A percentile compares a stretch with the other conserved stretches of the same genome.
Conservation (phyloP, 2,329 filamentous ascomycete species). For the Chalaropsis thielavioides region DNA sequence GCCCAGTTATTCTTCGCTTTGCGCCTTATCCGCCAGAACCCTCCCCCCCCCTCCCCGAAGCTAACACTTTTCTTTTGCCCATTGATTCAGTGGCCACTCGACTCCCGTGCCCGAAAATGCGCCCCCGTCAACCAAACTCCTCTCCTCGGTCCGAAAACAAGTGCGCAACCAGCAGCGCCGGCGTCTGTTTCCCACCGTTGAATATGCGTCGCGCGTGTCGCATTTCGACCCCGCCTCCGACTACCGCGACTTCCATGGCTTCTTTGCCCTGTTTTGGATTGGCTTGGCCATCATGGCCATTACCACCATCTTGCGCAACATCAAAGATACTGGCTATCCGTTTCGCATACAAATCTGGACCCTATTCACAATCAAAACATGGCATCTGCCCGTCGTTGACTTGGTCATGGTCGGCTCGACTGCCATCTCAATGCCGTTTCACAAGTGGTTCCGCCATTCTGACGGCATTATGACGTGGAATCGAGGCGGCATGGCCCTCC, state of each 20-base stretch:
- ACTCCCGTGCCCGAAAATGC: slow-evolving; percentile 80
- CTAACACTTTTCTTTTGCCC: neutral
- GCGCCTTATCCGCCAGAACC: neutral
- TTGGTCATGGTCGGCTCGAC: slow-evolving; percentile 71
- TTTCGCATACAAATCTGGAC: slow-evolving; percentile 77
- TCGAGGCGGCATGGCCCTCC: slow-evolving; percentile 61
- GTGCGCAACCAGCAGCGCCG: slow-evolving; percentile 66
- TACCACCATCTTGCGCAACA: slow-evolving; percentile 81
- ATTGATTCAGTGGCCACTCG: slow-evolving; percentile 50
- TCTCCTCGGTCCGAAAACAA: slow-evolving; percentile 73
- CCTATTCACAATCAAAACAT: slow-evolving; percentile 75
- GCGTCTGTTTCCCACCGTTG: slow-evolving; percentile 82
- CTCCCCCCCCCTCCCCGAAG: too few species aligned
- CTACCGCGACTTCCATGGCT: slow-evolving; percentile 87
- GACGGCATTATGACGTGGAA: slow-evolving; percentile 52
- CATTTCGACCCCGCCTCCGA: slow-evolving; percentile 91
- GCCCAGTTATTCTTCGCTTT: neutral
- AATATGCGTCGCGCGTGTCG: slow-evolving; percentile 79
- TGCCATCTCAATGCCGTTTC: slow-evolving; percentile 55
- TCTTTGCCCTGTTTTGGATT: slow-evolving; percentile 98
- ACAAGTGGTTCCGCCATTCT: slow-evolving; percentile 47
- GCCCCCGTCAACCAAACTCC: slow-evolving; percentile 76
- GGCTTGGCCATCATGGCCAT: slow-evolving; percentile 92
- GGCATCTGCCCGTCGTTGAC: slow-evolving; percentile 73
- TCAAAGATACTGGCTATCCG: slow-evolving; percentile 84